Evolutionary conservation across 768 basidiomycete species (phyloP).

Genomic region (Lentinula sp.): DNA sequence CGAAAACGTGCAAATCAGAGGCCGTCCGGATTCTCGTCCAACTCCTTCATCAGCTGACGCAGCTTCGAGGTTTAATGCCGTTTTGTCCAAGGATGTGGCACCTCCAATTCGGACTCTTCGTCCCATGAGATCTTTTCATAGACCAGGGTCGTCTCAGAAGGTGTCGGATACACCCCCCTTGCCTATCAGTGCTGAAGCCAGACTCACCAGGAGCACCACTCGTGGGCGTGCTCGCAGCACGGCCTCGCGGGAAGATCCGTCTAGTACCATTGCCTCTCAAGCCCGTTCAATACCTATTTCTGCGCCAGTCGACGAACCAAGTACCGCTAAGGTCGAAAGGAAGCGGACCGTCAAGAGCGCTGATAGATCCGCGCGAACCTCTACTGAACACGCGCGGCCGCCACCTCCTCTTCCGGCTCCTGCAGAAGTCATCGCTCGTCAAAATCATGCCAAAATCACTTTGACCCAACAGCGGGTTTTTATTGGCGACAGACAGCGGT

Average conservation of each 20-base stretch:
- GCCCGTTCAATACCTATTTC: not conserved
- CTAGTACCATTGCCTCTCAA: not conserved
- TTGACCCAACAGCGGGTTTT: conserved; percentile 66
- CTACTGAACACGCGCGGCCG: conserved; percentile 7
- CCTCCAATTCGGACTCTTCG: conserved; percentile 24
- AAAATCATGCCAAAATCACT: not conserved
- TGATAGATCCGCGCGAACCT: conserved; percentile 18
- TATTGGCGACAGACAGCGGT: conserved; percentile 70
- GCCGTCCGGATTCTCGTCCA: conserved; percentile 3
- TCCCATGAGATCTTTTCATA: conserved; percentile 57
- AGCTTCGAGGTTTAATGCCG: not conserved
- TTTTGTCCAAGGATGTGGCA: not conserved
- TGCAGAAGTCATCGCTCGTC: conserved; percentile 23
- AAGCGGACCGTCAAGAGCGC: conserved; percentile 3
- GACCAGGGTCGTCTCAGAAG: not conserved
- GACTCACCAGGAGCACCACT: conserved; percentile 32
- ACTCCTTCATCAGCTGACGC: not conserved
- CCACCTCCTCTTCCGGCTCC: conserved; percentile 29
- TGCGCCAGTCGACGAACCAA: not conserved
- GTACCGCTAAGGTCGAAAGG: not conserved
- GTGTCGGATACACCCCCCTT: conserved; percentile 18
- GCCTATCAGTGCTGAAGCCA: conserved; percentile 24
- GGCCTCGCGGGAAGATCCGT: not conserved
- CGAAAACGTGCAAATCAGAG: conserved; percentile 38
- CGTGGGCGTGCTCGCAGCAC: conserved; percentile 16